These are phyloP conservation scores for Auriculariales sp. DNA, from an alignment of 768 basidiomycete genomes.

Conservation along the genomic window DNA sequence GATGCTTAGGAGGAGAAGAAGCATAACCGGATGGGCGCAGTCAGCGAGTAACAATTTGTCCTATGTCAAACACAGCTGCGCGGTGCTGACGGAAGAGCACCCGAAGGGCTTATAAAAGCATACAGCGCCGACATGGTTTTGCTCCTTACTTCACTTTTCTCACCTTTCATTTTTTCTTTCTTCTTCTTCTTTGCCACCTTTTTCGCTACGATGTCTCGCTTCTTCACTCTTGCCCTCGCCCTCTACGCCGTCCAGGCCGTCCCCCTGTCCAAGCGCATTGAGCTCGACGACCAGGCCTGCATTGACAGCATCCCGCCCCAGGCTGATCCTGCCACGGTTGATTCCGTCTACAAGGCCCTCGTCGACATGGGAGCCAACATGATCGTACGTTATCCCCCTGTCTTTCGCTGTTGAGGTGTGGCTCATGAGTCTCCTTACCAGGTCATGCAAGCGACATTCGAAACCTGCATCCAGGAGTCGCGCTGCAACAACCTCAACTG, in stretches of 20 bases:
- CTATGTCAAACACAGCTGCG: no score
- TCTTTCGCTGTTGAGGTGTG: no score
- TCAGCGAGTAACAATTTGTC: no score
- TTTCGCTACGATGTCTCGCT: background rate
- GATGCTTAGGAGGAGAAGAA: no score
- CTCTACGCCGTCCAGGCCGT: background rate
- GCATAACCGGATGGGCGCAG: no score
- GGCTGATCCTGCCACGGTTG: background rate
- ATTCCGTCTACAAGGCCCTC: background rate
- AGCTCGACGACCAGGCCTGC: background rate
- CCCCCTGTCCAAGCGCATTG: background rate
- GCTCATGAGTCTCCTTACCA: background rate
- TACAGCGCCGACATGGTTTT: background rate
- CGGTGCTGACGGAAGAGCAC: no score
- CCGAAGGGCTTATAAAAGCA: no score
- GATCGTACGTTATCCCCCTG: background rate
- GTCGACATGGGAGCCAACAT: background rate
- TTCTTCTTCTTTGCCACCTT: background rate
- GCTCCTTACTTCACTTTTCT: background rate
- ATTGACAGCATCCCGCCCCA: background rate
- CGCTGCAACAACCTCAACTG: background rate
- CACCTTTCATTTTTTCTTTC: background rate
- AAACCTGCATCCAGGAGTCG: background rate
- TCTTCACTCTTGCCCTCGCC: background rate
- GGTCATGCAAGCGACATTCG: background rate